Evolutionary conservation across 345 rosid genomes (phyloP).

Genomic region (Diplotaxis tenuifolia): DNA sequence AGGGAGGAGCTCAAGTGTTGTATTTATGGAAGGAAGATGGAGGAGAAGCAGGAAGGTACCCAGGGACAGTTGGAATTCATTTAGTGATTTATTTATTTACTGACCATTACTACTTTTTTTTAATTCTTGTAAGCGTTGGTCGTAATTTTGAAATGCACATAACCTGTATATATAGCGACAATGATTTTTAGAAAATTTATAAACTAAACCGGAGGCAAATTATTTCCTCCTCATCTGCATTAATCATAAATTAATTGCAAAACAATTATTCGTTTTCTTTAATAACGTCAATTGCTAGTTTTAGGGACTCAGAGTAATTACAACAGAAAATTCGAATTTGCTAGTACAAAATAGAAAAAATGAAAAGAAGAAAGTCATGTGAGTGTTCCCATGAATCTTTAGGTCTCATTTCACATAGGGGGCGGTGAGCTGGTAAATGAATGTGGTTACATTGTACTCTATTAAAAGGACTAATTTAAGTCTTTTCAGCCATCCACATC

Average conservation of each 20-base stretch:
- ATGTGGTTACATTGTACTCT: conserved; percentile 42
- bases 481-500: no score
- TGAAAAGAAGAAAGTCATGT: conserved; percentile 62
- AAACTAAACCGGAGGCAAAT: conserved; percentile 10
- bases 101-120: neutral
- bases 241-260: conserved; percentile 6
- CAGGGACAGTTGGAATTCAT: conserved; percentile 41
- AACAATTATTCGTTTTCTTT: conserved; percentile 8
- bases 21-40: neutral
- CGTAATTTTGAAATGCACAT: conserved; percentile 21
- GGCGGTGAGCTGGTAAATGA: conserved; percentile 69
- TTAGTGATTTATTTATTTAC: conserved; percentile 19
- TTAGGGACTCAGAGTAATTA: conserved; percentile 1
- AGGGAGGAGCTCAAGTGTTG: neutral
- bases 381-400: conserved; percentile 48
- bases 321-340: neutral
- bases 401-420: conserved; percentile 41
- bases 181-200: conserved; percentile 3
- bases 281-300: neutral
- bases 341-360: neutral
- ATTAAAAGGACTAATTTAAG: no score
- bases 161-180: conserved; percentile 22
- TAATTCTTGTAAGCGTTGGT: neutral
- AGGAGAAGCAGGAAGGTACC: neutral
- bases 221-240: conserved; percentile 4